Percentiles rank a stretch among this genome's conserved stretches.
These are phyloP conservation scores for Cryphonectria parasitica DNA, from an alignment of 2,329 filamentous ascomycete species.

Conservation along the genomic window DNA sequence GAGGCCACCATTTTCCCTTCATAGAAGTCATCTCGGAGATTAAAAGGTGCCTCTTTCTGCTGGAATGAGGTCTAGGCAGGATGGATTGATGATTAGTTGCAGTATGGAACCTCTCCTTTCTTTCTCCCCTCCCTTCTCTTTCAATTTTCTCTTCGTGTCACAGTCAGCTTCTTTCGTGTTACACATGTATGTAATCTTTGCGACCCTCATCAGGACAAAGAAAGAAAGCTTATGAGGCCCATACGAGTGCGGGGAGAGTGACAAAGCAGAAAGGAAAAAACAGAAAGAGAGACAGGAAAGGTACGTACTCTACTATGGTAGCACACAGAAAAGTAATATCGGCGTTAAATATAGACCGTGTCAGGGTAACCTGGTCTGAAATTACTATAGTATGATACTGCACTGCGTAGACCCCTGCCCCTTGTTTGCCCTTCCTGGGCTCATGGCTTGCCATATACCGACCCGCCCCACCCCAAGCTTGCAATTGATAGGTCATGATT, in stretches of 20 bases:
- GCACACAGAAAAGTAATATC: neutral
- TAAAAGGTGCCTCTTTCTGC: neutral
- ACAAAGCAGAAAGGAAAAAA: neutral
- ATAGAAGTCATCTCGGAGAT: constrained; percentile 2
- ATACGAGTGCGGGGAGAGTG: neutral
- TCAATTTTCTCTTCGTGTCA: constrained; percentile 6
- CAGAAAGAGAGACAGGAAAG: neutral
- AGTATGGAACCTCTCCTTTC: neutral
- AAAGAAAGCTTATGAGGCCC: neutral
- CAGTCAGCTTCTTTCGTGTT: neutral
- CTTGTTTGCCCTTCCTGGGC: neutral
- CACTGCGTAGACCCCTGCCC: constrained; percentile 1
- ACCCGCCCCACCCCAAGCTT: constrained; percentile 17
- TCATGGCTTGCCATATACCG: constrained; percentile 5
- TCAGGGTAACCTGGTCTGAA: constrained; percentile 1
- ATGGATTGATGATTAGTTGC: neutral
- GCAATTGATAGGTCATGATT: constrained; percentile 25
- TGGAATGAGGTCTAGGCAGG: neutral
- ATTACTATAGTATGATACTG: neutral
- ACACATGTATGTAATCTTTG: neutral
- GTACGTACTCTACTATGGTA: neutral
- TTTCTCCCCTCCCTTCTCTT: neutral
- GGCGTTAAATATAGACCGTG: constrained; percentile 23
- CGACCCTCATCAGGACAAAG: neutral
- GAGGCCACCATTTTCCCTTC: neutral